Percentiles rank a stretch among this genome's conserved stretches.
Conservation (phyloP, 164 flowering plant genomes). For the Brasenia schreberi region DNA sequence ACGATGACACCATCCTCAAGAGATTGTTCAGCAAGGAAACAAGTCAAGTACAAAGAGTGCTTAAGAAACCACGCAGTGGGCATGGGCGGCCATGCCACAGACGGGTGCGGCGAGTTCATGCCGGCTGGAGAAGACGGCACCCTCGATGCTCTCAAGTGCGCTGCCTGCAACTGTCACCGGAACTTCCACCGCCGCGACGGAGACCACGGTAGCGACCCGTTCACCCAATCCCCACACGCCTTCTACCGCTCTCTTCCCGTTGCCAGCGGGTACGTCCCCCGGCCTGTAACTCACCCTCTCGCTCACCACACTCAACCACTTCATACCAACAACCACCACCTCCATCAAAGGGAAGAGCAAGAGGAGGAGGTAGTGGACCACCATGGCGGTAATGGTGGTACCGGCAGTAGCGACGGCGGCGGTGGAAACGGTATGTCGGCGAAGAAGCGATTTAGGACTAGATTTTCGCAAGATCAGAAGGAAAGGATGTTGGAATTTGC, state of each 20-base stretch:
- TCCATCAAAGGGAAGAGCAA: not conserved
- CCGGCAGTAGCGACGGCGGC: constrained; percentile 18
- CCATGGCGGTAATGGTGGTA: not conserved
- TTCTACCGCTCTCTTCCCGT: not conserved
- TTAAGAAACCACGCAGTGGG: constrained; percentile 63
- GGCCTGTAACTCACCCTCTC: not conserved
- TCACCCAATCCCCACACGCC: not conserved
- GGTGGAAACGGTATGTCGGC: not conserved
- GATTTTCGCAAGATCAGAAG: constrained; percentile 62
- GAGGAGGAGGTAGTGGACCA: not conserved
- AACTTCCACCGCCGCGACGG: constrained; percentile 58
- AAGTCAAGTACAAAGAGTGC: constrained; percentile 35
- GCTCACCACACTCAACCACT: not conserved
- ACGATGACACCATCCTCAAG: not conserved
- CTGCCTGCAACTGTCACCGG: constrained; percentile 70
- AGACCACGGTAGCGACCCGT: constrained; percentile 4
- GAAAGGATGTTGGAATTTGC: constrained; percentile 71
- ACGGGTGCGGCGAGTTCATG: constrained; percentile 79
- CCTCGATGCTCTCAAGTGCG: constrained; percentile 54
- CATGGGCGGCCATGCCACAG: constrained; percentile 51
- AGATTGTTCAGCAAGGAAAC: not conserved
- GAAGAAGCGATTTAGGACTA: constrained; percentile 51
- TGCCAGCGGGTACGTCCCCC: not conserved
- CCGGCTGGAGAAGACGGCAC: constrained; percentile 46
- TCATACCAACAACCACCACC: not conserved